Evolutionary conservation across 768 basidiomycete species (phyloP), one percentile per base, ranked within the genome.

Genomic region (Sporobolomyces roseus): DNA sequence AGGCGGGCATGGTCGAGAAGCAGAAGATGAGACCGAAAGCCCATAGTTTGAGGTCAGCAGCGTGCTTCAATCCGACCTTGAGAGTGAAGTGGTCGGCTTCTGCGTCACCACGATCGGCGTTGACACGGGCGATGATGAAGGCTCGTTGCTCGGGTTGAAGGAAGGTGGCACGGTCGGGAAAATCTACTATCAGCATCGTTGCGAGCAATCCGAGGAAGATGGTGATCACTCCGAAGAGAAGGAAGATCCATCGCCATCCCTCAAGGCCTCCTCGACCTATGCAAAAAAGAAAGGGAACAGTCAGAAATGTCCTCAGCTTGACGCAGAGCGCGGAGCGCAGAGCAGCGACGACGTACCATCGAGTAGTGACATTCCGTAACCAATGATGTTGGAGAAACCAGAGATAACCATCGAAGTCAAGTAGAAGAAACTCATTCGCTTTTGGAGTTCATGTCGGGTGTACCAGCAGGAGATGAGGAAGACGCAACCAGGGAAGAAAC

Each of bases 81-180:
- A 45, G 5, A 17, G 75, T 75, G 33, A 77, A 56, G 29, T 54
- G 16, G 65, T 79, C 78, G 35, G 76, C 66, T 16, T 65, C 65
- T 32, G 76, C 70, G 63, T 79, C 78, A 17, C 76, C 77, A 49
- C 78, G 71, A 60, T 79, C 78, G 13, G 21, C 45, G 53, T 79
- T 52, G 61, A 79, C 73, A 17, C 77, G 67, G 8, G 72, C 65
- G 35, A 75, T 61, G 45, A 75, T 50, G 49, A 70, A 69, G 17
- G 30, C 49, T 21, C 58, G 74, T 65, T 79, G 72, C 10, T 77
- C 75, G 21, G 59, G 52, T 0, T 67, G 66, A 32, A 79, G 71
- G 76, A 78, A 79, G n/a, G 52, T 76, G 45, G 65, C 72, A 63
- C 75, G 75, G 54, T 77, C 78, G 36, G 78, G 78, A 76, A 79